Conservation (phyloP, 169 alveolate species). For the Babesia microti region DNA sequence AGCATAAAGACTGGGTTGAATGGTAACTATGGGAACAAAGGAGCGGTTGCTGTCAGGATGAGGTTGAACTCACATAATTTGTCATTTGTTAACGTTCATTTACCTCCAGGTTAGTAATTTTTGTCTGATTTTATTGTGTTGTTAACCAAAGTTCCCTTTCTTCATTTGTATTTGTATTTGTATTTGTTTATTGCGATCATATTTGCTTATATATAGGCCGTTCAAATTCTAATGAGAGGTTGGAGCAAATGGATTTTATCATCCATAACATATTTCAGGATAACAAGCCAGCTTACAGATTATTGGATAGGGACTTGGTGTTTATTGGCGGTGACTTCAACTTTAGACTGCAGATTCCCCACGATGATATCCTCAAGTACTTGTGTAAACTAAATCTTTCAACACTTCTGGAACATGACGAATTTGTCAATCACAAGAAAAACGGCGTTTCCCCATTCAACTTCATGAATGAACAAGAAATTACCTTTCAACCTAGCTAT, state of each 20-base stretch:
- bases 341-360: constrained; percentile 61
- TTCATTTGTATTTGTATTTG: no score
- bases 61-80: constrained; percentile 9
- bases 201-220: no score
- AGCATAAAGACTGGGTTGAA: constrained; percentile 36
- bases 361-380: constrained; percentile 29
- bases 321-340: constrained; percentile 81
- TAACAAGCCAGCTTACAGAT: constrained; percentile 1
- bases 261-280: constrained; percentile 25
- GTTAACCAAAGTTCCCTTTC: no score
- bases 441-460: constrained; percentile 13
- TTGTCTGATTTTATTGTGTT: background rate
- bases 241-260: constrained; percentile 7
- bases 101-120: constrained; percentile 24
- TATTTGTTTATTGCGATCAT: no score
- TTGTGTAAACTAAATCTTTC: constrained; percentile 15
- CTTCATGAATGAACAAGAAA: constrained; percentile 61
- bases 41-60: constrained; percentile 31
- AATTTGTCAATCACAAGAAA: constrained; percentile 40
- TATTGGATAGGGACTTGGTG: constrained; percentile 56
- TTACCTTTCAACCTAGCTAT: constrained; percentile 82
- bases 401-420: constrained; percentile 43
- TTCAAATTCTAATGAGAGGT: no score
- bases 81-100: constrained; percentile 27
- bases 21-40: constrained; percentile 38